phyloP scores from a whole-genome alignment of 345 rosid species.

The Boechera divaricarpa region DNA sequence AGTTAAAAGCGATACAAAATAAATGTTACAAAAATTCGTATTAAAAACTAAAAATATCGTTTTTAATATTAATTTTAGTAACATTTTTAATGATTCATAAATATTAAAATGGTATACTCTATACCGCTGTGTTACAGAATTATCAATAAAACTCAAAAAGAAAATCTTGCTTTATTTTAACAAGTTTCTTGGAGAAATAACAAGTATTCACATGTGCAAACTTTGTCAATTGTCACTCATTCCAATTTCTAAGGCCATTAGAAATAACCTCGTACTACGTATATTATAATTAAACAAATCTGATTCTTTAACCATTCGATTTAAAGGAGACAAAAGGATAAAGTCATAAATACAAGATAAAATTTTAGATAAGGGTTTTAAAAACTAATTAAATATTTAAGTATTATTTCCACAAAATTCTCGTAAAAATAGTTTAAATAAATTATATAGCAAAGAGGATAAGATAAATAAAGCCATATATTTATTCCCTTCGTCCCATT shows the following conservation, averaged over 20 bases:
- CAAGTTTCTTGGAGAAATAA: slow-evolving; percentile 8
- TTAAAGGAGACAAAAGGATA: neutral
- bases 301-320: neutral
- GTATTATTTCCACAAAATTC: neutral
- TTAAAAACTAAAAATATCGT: no score
- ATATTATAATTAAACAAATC: neutral
- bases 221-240: neutral
- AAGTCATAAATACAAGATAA: neutral
- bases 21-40: no score
- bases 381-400: neutral
- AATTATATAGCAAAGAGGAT: neutral
- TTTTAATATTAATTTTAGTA: no score
- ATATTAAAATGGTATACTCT: no score
- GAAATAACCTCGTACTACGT: slow-evolving; percentile 20
- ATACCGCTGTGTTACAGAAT: no score
- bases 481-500: no score
- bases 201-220: neutral
- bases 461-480: no score
- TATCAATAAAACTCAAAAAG: no score
- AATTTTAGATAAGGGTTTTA: neutral
- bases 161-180: neutral
- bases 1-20: no score
- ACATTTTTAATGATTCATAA: no score
- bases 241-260: neutral
- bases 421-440: neutral